A percentile compares a stretch with the other conserved stretches of the same genome.
These are phyloP conservation scores for Arthrobotrys entomopaga DNA, from an alignment of 2,329 filamentous ascomycete genomes.

Conservation along the genomic window DNA sequence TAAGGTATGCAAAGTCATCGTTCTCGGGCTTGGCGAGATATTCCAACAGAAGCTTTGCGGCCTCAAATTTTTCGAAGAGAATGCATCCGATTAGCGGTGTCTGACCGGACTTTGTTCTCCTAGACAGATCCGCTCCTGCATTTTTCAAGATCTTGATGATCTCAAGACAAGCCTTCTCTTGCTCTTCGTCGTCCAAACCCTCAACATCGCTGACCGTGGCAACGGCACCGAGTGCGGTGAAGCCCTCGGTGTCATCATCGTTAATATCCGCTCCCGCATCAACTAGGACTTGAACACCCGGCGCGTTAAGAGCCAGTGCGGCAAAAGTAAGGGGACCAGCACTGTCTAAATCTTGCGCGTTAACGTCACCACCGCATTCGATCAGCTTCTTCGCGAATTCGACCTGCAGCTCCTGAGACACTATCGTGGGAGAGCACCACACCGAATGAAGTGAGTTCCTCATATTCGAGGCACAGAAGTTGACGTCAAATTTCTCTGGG, in stretches of 20 bases:
- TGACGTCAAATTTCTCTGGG: slow-evolving; percentile 7
- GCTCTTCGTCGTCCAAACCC: neutral
- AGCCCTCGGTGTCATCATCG: slow-evolving; percentile 24
- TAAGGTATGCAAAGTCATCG: slow-evolving; percentile 20
- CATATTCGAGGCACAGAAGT: neutral
- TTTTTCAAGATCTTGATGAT: slow-evolving; percentile 14
- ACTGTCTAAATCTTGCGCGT: slow-evolving; percentile 28
- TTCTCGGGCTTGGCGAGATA: neutral
- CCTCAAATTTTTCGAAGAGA: neutral
- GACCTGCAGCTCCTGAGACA: neutral
- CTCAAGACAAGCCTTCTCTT: neutral
- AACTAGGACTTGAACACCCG: slow-evolving; percentile 28
- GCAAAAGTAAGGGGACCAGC: slow-evolving; percentile 9
- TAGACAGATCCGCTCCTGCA: slow-evolving; percentile 20
- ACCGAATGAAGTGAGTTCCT: neutral
- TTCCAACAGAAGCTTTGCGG: slow-evolving; percentile 19
- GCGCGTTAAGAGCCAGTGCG: neutral
- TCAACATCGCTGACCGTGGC: neutral
- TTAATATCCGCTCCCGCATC: slow-evolving; percentile 23
- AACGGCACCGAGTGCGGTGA: slow-evolving; percentile 8
- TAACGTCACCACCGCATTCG: slow-evolving; percentile 27
- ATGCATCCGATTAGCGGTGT: slow-evolving; percentile 15
- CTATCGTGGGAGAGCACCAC: slow-evolving; percentile 1
- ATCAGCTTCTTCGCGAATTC: slow-evolving; percentile 16
- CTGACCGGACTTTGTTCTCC: neutral